Base-by-base conservation (phyloP, 2,329 filamentous ascomycete genomes). In the Diaporthe helianthi region DNA sequence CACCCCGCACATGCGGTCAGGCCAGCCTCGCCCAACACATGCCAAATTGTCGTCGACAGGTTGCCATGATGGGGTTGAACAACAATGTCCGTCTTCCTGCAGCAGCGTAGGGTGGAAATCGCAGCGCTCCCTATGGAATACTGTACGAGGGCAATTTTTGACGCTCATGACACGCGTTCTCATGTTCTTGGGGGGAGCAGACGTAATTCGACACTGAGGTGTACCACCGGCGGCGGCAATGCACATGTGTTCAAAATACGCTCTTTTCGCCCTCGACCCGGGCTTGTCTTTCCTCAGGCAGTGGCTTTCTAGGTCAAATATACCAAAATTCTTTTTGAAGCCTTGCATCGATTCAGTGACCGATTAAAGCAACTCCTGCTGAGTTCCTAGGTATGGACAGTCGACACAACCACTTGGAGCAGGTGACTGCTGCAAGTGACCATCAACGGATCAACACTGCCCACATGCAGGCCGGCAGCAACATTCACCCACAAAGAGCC, bases 31-130 rank as follows among this genome's bases (percentile, higher is more conserved):
- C 44, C 44, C 58, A 36, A 49, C 58, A 49, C 58, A 17, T 33
- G 36, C 6, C 36, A 15, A 38, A 38, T 38, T 12, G 38, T 13
- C 19, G n/a, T 33, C 17, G 41, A n/a, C n/a, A n/a, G 41, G 55
- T 47, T 47, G 55, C 41, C 38, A 33, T 12, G 15, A 63, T 36
- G 58, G 58, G 44, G 41, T 63, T 63, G 58, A 49, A 47, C 33
- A 24, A n/a, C n/a, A n/a, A n/a, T 36, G 13, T 49, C 58, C 44
- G 58, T 63, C 58, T 8, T 29, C 58, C 58, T 63, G 41, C 58
- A 63, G 58, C 58, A 49, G 44, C 29, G 58, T 22, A 63, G 58
- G 58, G 58, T 63, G 44, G 44, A 47, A 36, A 36, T 41, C 44
- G 29, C 44, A 36, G 44, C 29, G 44, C 58, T 49, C 58, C 58